These are phyloP conservation scores for Blastocystis hominis DNA, from an alignment of 352 stramenopile genomes.

Conservation along the genomic window DNA sequence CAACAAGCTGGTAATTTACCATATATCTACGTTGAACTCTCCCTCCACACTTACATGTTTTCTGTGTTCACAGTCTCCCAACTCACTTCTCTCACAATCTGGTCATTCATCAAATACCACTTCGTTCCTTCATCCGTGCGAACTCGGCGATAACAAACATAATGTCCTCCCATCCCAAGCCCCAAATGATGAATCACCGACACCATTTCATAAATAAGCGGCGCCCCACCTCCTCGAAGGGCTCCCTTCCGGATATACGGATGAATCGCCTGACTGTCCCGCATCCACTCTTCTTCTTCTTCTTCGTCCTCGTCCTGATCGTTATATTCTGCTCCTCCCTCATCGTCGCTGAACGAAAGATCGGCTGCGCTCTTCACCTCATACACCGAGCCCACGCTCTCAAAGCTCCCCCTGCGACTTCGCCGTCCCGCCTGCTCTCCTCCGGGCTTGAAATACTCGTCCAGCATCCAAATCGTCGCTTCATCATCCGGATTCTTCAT, in stretches of 20 bases:
- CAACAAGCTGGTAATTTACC: background rate
- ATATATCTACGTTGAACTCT: background rate
- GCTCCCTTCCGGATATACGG: background rate
- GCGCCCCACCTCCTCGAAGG: background rate
- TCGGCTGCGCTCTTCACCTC: background rate
- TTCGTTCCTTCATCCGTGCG: background rate
- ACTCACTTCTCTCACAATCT: conserved; percentile 1
- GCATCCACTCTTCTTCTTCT: background rate
- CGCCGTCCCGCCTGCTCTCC: background rate
- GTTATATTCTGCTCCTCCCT: background rate
- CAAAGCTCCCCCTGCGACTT: conserved; percentile 1
- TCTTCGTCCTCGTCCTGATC: too few relatives aligned
- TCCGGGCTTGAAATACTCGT: background rate
- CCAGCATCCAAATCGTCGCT: background rate
- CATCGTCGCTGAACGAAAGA: background rate
- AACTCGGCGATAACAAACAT: conserved; percentile 32
- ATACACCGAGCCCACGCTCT: conserved; percentile 18
- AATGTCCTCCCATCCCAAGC: conserved; percentile 38
- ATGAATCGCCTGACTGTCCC: background rate
- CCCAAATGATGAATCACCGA: conserved; percentile 38
- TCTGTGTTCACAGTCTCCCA: conserved; percentile 37
- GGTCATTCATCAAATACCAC: conserved; percentile 56
- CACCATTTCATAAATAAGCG: background rate
- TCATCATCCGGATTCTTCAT: background rate
- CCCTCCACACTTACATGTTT: background rate